Evolutionary conservation across 441 rosid genomes (phyloP).

Genomic region (Hura crepitans): DNA sequence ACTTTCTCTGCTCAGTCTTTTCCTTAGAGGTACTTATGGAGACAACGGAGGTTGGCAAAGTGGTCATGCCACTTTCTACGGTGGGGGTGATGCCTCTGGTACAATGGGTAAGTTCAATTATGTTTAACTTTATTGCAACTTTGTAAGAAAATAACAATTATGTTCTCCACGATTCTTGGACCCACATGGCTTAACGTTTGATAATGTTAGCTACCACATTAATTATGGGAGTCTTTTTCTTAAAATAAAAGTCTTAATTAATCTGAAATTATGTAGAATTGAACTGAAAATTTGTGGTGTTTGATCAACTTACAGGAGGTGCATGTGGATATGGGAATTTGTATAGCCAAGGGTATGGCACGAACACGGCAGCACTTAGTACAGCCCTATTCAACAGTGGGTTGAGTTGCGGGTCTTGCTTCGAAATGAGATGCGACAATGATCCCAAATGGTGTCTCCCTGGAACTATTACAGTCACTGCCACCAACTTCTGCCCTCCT

Average conservation of each 20-base stretch:
- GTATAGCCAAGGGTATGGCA: constrained; percentile 90
- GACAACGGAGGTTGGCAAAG: constrained; percentile 71
- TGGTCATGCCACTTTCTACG: constrained; percentile 89
- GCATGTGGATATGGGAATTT: constrained; percentile 95
- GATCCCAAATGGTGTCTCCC: constrained; percentile 86
- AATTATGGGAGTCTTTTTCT: too few species aligned
- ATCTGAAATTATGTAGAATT: too few species aligned
- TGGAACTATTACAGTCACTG: constrained; percentile 69
- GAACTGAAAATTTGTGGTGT: too few species aligned
- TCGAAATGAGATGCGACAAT: constrained; percentile 67
- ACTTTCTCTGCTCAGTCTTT: constrained; percentile 29
- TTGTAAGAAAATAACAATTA: too few species aligned
- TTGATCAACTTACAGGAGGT: too few species aligned
- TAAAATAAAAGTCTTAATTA: too few species aligned
- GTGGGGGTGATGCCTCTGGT: constrained; percentile 90
- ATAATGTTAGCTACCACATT: too few species aligned
- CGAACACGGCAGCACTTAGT: constrained; percentile 89
- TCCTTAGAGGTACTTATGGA: constrained; percentile 35
- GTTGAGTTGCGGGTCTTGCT: constrained; percentile 85
- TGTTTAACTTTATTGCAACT: too few species aligned
- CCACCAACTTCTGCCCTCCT: constrained; percentile 94
- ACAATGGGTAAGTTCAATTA: constrained; percentile 65
- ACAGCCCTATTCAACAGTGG: constrained; percentile 91
- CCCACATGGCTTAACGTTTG: too few species aligned
- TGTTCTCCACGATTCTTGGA: too few species aligned